A percentile compares a stretch with the other conserved stretches of the same genome.
Conservation (phyloP, 2,329 filamentous ascomycete species). For the Didymella sp. region DNA sequence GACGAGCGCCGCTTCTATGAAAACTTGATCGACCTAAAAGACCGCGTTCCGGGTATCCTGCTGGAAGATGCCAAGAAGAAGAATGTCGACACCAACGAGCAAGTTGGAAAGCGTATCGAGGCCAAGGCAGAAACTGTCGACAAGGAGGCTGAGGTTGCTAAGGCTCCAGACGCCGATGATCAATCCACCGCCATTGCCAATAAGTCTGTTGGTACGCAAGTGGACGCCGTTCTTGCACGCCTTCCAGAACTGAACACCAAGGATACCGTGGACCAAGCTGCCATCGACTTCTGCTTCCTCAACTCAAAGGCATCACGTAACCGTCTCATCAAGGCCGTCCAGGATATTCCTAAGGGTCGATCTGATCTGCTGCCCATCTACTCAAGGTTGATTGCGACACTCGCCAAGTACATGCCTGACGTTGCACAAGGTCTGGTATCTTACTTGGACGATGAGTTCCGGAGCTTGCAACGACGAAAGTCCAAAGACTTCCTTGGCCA, state of each 20-base stretch:
- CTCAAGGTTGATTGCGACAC: constrained; percentile 88
- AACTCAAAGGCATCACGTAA: constrained; percentile 99
- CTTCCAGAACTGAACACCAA: constrained; percentile 93
- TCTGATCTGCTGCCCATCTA: constrained; percentile 90
- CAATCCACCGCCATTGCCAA: constrained; percentile 94
- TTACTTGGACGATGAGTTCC: constrained; percentile 94
- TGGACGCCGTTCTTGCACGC: constrained; percentile 85
- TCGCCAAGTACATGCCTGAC: constrained; percentile 93
- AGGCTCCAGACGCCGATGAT: constrained; percentile 71
- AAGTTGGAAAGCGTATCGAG: constrained; percentile 75
- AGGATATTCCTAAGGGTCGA: constrained; percentile 92
- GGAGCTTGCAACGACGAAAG: constrained; percentile 93
- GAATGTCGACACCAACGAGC: constrained; percentile 81
- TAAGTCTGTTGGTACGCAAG: constrained; percentile 96
- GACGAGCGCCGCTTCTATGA: constrained; percentile 98
- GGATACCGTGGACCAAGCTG: constrained; percentile 88
- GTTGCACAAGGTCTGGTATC: constrained; percentile 90
- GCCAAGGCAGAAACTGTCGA: constrained; percentile 53
- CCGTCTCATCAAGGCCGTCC: constrained; percentile 87
- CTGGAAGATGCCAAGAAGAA: constrained; percentile 96
- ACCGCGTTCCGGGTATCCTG: constrained; percentile 91
- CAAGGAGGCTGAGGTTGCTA: constrained; percentile 53
- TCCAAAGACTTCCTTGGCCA: constrained; percentile 97
- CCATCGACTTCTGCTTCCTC: constrained; percentile 96
- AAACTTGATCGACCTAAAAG: constrained; percentile 92